These are phyloP conservation scores for Acidiella bohemica DNA, from an alignment of 495 filamentous ascomycete genomes.

Conservation along the genomic window DNA sequence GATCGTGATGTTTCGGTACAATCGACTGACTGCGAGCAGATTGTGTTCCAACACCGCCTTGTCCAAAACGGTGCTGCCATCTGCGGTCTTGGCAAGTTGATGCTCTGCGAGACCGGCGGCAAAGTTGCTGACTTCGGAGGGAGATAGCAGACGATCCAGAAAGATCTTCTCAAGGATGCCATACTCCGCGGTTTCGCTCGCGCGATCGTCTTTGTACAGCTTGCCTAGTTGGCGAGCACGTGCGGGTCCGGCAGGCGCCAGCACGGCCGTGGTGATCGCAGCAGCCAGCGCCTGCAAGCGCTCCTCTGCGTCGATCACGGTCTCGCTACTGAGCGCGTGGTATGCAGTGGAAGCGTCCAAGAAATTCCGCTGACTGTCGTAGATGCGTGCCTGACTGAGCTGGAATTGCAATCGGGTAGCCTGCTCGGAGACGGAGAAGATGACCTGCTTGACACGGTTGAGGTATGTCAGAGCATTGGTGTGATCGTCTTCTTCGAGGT, in stretches of 20 bases:
- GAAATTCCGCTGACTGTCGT: conserved; percentile 80
- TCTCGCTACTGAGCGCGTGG: conserved; percentile 64
- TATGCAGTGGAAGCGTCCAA: conserved; percentile 80
- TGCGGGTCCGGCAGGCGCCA: conserved; percentile 79
- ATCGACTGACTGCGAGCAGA: conserved; percentile 64
- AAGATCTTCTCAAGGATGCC: conserved; percentile 96
- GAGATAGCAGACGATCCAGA: conserved; percentile 68
- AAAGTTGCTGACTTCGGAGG: conserved; percentile 74
- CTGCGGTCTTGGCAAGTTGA: conserved; percentile 74
- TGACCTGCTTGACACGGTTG: conserved; percentile 84
- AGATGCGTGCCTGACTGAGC: conserved; percentile 81
- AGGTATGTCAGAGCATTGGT: conserved; percentile 72
- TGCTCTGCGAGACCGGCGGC: conserved; percentile 67
- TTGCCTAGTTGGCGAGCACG: conserved; percentile 65
- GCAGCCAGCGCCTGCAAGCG: conserved; percentile 68
- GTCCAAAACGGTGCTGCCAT: conserved; percentile 86
- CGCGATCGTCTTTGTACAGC: conserved; percentile 88
- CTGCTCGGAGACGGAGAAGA: conserved; percentile 60
- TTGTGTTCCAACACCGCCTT: conserved; percentile 95
- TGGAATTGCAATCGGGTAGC: conserved; percentile 69
- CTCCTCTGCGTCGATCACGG: conserved; percentile 70
- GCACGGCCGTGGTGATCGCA: conserved; percentile 88
- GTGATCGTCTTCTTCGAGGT: conserved; percentile 87
- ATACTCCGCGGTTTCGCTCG: conserved; percentile 61
- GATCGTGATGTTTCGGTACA: conserved; percentile 82